A percentile compares a stretch with the other conserved stretches of the same genome.
Evolutionary conservation across 2,329 filamentous ascomycete genomes (phyloP).

Genomic region (Sporothrix pallida): DNA sequence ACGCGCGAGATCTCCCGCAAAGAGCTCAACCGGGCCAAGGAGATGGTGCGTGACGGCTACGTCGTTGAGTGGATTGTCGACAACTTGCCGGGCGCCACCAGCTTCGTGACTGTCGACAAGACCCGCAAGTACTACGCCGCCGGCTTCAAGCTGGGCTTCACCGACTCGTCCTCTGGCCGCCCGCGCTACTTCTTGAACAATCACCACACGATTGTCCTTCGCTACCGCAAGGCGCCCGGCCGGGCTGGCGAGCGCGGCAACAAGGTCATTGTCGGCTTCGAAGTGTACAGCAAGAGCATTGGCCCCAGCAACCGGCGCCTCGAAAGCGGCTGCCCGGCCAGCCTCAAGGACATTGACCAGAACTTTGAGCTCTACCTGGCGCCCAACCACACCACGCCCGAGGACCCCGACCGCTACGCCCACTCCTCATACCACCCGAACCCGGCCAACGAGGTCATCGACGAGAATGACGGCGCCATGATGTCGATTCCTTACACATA

Average conservation of each 20-base stretch:
- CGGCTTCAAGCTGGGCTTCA: slow-evolving; percentile 86
- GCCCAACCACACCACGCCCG: slow-evolving; percentile 63
- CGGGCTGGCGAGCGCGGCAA: slow-evolving; percentile 71
- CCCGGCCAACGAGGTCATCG: slow-evolving; percentile 58
- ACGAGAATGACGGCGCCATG: slow-evolving; percentile 67
- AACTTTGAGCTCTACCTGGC: slow-evolving; percentile 73
- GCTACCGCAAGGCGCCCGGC: slow-evolving; percentile 74
- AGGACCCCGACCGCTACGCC: slow-evolving; percentile 53
- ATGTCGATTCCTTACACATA: slow-evolving; percentile 84
- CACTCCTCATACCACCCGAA: slow-evolving; percentile 65
- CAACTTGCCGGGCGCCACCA: slow-evolving; percentile 86
- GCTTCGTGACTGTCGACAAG: slow-evolving; percentile 85
- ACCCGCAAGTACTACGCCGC: slow-evolving; percentile 85
- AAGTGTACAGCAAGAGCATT: slow-evolving; percentile 88
- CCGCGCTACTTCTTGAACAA: slow-evolving; percentile 81
- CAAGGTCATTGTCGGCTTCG: slow-evolving; percentile 85
- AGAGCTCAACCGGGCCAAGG: slow-evolving; percentile 69
- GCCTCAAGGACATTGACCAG: slow-evolving; percentile 66
- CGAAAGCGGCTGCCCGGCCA: slow-evolving; percentile 68
- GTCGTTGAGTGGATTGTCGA: slow-evolving; percentile 94
- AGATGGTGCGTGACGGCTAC: slow-evolving; percentile 79
- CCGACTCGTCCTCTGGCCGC: slow-evolving; percentile 65
- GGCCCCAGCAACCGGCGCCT: slow-evolving; percentile 64
- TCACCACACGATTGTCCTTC: slow-evolving; percentile 83
- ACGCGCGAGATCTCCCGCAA: slow-evolving; percentile 67